Evolutionary conservation across 345 rosid species (phyloP).

Genomic region (Eucalyptus cladocalyx): DNA sequence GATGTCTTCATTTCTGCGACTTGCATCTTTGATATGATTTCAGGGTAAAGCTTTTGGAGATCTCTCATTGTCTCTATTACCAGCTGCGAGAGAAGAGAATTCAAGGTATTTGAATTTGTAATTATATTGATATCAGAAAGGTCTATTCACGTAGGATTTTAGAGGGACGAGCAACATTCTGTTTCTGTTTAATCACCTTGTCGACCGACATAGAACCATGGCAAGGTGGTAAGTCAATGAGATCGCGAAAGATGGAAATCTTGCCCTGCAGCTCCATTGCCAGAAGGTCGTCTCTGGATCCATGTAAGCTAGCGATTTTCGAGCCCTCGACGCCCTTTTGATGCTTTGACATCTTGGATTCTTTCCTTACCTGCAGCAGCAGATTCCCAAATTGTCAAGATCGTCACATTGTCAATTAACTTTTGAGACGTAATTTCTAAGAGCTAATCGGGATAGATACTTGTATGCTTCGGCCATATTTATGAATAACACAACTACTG

Average conservation of each 20-base stretch:
- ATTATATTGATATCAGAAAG: neutral
- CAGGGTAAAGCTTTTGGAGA: constrained; percentile 53
- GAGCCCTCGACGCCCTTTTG: constrained; percentile 9
- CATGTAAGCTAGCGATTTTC: constrained; percentile 13
- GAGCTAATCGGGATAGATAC: neutral
- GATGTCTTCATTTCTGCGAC: constrained; percentile 30
- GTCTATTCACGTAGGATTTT: neutral
- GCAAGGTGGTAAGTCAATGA: constrained; percentile 48
- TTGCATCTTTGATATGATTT: constrained; percentile 25
- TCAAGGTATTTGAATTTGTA: neutral
- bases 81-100: constrained; percentile 23
- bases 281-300: constrained; percentile 23
- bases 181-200: constrained; percentile 18
- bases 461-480: neutral
- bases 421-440: neutral
- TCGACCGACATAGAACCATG: constrained; percentile 31
- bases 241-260: constrained; percentile 54
- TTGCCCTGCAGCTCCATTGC: constrained; percentile 64
- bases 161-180: neutral
- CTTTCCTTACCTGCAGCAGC: constrained; percentile 16
- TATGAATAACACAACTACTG: neutral
- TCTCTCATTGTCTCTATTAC: constrained; percentile 55
- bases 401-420: neutral
- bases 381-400: neutral
- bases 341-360: constrained; percentile 5